Evolutionary conservation across 352 stramenopile species (phyloP).

Genomic region (Phytophthora pisi): DNA sequence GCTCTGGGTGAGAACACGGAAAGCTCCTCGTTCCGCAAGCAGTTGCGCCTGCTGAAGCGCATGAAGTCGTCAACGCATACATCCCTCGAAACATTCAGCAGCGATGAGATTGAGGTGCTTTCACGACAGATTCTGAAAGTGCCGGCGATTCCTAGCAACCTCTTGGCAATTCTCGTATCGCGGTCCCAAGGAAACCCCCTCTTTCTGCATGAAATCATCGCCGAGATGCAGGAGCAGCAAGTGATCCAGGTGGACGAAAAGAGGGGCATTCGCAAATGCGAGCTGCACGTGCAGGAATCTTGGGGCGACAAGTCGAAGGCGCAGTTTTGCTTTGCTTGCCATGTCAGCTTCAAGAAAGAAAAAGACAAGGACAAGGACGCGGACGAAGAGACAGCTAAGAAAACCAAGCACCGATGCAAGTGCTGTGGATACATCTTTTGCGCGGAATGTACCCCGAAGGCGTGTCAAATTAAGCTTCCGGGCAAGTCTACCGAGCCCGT

Average conservation of each 20-base stretch:
- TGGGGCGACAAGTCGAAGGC: slow-evolving; percentile 78
- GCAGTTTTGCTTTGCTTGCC: slow-evolving; percentile 80
- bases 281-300: slow-evolving; percentile 78
- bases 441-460: slow-evolving; percentile 72
- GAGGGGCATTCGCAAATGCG: slow-evolving; percentile 49
- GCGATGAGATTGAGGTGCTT: slow-evolving; percentile 64
- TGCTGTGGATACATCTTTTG: slow-evolving; percentile 89
- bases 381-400: slow-evolving; percentile 17
- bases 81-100: slow-evolving; percentile 59
- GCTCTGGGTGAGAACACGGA: slow-evolving; percentile 72
- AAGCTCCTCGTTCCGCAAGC: slow-evolving; percentile 79
- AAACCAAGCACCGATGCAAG: slow-evolving; percentile 76
- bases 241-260: slow-evolving; percentile 73
- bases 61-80: slow-evolving; percentile 58
- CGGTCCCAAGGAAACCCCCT: slow-evolving; percentile 84
- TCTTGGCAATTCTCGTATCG: slow-evolving; percentile 72
- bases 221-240: slow-evolving; percentile 81
- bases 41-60: slow-evolving; percentile 71
- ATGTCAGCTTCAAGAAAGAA: slow-evolving; percentile 52
- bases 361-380: slow-evolving; percentile 24
- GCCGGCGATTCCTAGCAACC: slow-evolving; percentile 55
- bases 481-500: slow-evolving; percentile 64
- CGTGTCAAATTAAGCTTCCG: slow-evolving; percentile 72
- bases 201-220: slow-evolving; percentile 85
- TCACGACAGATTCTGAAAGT: slow-evolving; percentile 73